Evolutionary conservation across 2,329 filamentous ascomycete species (phyloP).

Genomic region (Rasamsonia emersonii): DNA sequence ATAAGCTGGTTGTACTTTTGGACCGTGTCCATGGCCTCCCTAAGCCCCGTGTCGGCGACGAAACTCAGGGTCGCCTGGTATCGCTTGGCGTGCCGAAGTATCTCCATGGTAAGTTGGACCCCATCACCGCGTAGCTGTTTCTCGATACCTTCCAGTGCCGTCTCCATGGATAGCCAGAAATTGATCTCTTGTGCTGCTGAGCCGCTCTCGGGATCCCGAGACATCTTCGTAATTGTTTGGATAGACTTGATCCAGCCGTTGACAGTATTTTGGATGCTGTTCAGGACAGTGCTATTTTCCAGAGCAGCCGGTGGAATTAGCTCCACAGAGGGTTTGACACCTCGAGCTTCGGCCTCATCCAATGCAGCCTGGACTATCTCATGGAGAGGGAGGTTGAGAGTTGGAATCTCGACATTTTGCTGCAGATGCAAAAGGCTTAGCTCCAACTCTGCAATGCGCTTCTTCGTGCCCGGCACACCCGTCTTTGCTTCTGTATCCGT

Average conservation of each 20-base stretch:
- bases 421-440: slow-evolving; percentile 83
- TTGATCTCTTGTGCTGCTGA: slow-evolving; percentile 97
- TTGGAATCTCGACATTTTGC: slow-evolving; percentile 96
- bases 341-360: slow-evolving; percentile 62
- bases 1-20: slow-evolving; percentile 99
- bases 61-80: slow-evolving; percentile 98
- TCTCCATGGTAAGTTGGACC: slow-evolving; percentile 82
- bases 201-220: slow-evolving; percentile 65
- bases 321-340: slow-evolving; percentile 65
- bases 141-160: slow-evolving; percentile 83
- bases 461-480: slow-evolving; percentile 93
- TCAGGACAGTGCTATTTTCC: slow-evolving; percentile 84
- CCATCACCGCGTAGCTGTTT: slow-evolving; percentile 80
- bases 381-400: slow-evolving; percentile 78
- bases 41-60: slow-evolving; percentile 86
- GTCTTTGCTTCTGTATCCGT: slow-evolving; percentile 85
- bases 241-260: slow-evolving; percentile 99
- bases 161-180: slow-evolving; percentile 98
- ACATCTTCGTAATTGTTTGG: slow-evolving; percentile 89
- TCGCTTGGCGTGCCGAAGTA: slow-evolving; percentile 92
- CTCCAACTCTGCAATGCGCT: slow-evolving; percentile 90
- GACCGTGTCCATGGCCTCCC: slow-evolving; percentile 91
- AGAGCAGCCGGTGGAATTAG: slow-evolving; percentile 67
- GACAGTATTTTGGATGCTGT: slow-evolving; percentile 84
- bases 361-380: slow-evolving; percentile 79